Evolutionary conservation across 2,329 filamentous ascomycete genomes (phyloP).

Genomic region (Fusarium sp.): DNA sequence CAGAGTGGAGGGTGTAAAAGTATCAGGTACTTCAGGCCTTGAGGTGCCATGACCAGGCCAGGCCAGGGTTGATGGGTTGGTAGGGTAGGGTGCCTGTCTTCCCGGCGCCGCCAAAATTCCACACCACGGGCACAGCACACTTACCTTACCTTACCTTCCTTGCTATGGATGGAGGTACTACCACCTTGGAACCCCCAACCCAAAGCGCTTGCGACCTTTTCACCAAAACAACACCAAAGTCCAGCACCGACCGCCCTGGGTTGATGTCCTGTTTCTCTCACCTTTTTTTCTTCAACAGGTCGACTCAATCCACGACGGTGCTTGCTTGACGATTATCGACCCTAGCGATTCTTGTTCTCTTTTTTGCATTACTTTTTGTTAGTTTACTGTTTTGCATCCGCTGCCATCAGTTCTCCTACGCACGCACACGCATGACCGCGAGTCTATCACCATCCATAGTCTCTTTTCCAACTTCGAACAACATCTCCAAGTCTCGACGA

Average conservation of each 20-base stretch:
- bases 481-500: slow-evolving; percentile 20
- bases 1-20: slow-evolving; percentile 25
- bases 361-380: slow-evolving; percentile 6
- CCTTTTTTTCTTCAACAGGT: slow-evolving; percentile 16
- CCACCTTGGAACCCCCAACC: slow-evolving; percentile 46
- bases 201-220: slow-evolving; percentile 48
- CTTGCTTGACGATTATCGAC: slow-evolving; percentile 25
- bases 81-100: slow-evolving; percentile 21
- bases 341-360: slow-evolving; percentile 25
- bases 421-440: slow-evolving; percentile 9
- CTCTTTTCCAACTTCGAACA: slow-evolving; percentile 1
- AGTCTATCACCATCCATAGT: slow-evolving; percentile 7
- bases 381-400: slow-evolving; percentile 1
- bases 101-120: slow-evolving; percentile 46
- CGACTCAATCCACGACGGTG: slow-evolving; percentile 6
- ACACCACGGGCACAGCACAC: slow-evolving; percentile 35
- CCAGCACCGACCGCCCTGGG: slow-evolving; percentile 41
- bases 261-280: slow-evolving; percentile 32
- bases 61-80: slow-evolving; percentile 10
- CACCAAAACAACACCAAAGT: slow-evolving; percentile 48
- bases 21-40: slow-evolving; percentile 36
- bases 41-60: slow-evolving; percentile 33
- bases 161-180: slow-evolving; percentile 5
- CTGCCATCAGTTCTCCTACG: slow-evolving; percentile 4
- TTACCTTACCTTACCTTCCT: too few species aligned